A percentile compares a stretch with the other conserved stretches of the same genome.
Conservation (phyloP, 306 rosid species). For the Phaseolus lunatus region DNA sequence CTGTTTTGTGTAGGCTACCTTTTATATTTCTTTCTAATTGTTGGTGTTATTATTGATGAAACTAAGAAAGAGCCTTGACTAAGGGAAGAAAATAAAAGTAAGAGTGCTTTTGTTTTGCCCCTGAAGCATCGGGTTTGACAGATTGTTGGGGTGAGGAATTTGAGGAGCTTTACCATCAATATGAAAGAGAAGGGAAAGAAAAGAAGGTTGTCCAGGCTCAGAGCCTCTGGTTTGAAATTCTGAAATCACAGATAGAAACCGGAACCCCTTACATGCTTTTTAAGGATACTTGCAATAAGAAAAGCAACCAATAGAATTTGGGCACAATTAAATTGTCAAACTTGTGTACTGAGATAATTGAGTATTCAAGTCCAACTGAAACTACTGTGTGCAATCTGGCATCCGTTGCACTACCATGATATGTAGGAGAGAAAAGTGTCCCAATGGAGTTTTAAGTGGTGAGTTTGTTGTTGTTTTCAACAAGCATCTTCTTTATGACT, state of each 20-base stretch:
- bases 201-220: conserved; percentile 89
- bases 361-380: conserved; percentile 91
- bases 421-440: conserved; percentile 90
- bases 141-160: conserved; percentile 98
- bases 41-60: no score
- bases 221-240: conserved; percentile 85
- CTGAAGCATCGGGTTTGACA: conserved; percentile 78
- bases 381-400: conserved; percentile 98
- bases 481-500: conserved; percentile 86
- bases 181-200: conserved; percentile 82
- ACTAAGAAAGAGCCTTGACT: no score
- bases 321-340: conserved; percentile 95
- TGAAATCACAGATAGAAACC: conserved; percentile 92
- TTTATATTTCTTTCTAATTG: no score
- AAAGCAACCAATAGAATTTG: conserved; percentile 93
- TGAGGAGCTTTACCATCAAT: conserved; percentile 68
- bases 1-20: no score
- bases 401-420: conserved; percentile 92
- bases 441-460: conserved; percentile 76
- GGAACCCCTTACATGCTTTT: conserved; percentile 99
- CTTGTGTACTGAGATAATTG: conserved; percentile 89
- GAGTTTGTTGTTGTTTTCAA: conserved; percentile 94
- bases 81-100: no score
- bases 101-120: conserved; percentile 94
- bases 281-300: conserved; percentile 89